Evolutionary conservation across 192 early-diverging fungal genomes (phyloP), one percentile per base, ranked within the genome.

Genomic region (Coemansia sp.): DNA sequence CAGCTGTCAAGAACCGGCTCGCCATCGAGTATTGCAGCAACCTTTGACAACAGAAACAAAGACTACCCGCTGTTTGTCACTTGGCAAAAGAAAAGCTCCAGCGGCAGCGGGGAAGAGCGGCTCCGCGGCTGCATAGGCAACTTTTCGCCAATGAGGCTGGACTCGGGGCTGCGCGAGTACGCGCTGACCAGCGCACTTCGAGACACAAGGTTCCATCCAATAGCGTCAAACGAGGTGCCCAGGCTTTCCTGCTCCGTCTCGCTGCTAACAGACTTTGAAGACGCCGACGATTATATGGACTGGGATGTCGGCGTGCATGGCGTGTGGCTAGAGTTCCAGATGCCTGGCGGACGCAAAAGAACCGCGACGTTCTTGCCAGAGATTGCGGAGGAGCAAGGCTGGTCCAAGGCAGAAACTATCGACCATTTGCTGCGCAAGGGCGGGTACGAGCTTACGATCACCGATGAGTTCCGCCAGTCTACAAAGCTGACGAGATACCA

Each of bases 121-220:
- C 82, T 98, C 42, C 86, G 95, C 33, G 96, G 96, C 14, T 98
- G 95, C 73, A 97, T 98, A 41, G 96, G 96, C 29, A 96, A 88
- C 64, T 98, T 98, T 73, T 67, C 81, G 4, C 66, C 94, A 9
- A 69, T 89, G 81, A 69, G 83, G 23, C 81, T 98, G 13, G 82
- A 85, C 50, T 59, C 68, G 53, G 93, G 94, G 2, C 70, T 98
- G 25, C 78, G 85, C 32, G 84, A 93, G 40, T 96, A 95, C 64
- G 93, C 93, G 4, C 60, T 94, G 48, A 88, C 85, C 34, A 93
- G 93, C 63, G 92, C 94, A 23, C 82, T 95, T 14, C 69, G 83
- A 19, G 96, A 97, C 79, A 70, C 70, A 17, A 87, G 96, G n/a
- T 99, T 99, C 75, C 42, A 71, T 20, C 93, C 95, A 9, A 93